These are phyloP conservation scores for Xylaria sp. DNA, from an alignment of 2,329 filamentous ascomycete species.

Conservation along the genomic window DNA sequence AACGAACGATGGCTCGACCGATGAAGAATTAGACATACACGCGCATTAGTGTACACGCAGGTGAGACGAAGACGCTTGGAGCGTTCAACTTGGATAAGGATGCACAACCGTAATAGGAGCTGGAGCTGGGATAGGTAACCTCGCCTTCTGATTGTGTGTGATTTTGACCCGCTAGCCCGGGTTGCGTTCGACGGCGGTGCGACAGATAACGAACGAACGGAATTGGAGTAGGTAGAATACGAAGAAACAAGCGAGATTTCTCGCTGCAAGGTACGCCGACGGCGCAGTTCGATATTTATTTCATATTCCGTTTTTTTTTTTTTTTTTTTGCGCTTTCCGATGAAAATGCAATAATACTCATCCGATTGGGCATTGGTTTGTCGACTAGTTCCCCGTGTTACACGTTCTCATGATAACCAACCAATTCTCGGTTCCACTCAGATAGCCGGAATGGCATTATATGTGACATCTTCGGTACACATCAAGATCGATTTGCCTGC, in stretches of 20 bases:
- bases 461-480: not conserved
- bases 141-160: not conserved
- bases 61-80: not conserved
- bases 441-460: not conserved
- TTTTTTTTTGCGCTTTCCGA: not conserved
- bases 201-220: slow-evolving; percentile 3
- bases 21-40: slow-evolving; percentile 4
- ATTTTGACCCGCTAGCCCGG: slow-evolving; percentile 23
- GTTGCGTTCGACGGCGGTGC: slow-evolving; percentile 6
- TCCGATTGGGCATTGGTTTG: slow-evolving; percentile 1
- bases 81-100: not conserved
- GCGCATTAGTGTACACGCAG: slow-evolving; percentile 7
- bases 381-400: not conserved
- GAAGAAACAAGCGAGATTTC: not conserved
- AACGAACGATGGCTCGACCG: not conserved
- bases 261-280: slow-evolving; percentile 32
- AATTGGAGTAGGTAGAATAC: not conserved
- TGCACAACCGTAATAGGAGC: not conserved
- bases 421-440: not conserved
- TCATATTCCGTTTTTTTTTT: not conserved
- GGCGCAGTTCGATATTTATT: slow-evolving; percentile 9
- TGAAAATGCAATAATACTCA: slow-evolving; percentile 4
- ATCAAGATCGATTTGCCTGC: not conserved
- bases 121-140: slow-evolving; percentile 7
- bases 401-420: not conserved